Evolutionary conservation across 2,329 filamentous ascomycete genomes (phyloP).

Genomic region (Ophiostoma fasciatum): DNA sequence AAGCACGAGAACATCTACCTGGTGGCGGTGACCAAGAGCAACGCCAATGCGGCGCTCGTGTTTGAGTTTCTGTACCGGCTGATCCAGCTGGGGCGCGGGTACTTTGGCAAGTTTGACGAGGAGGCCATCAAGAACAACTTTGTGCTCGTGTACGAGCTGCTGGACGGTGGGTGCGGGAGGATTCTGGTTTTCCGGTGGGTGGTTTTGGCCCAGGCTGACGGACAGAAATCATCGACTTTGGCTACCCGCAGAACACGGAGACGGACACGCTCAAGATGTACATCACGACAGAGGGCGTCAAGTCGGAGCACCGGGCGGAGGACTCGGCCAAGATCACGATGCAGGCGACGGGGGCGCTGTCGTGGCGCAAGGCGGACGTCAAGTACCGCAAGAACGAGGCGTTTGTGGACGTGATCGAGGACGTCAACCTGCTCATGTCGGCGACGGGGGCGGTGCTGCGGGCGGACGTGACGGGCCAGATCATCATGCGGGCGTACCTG

Average conservation of each 20-base stretch:
- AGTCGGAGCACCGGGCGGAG: conserved; percentile 71
- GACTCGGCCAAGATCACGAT: conserved; percentile 98
- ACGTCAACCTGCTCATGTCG: conserved; percentile 98
- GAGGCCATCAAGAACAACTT: conserved; percentile 99
- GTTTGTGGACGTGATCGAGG: conserved; percentile 97
- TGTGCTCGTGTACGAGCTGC: conserved; percentile 90
- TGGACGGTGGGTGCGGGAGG: conserved; percentile 52
- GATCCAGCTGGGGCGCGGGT: conserved; percentile 78
- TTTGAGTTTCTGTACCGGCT: conserved; percentile 96
- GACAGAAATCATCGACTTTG: conserved; percentile 87
- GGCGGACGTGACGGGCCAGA: conserved; percentile 92
- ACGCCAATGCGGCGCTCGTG: conserved; percentile 93
- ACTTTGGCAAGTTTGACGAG: conserved; percentile 98
- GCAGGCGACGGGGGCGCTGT: conserved; percentile 94
- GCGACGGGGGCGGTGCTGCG: conserved; percentile 87
- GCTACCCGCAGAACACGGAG: conserved; percentile 97
- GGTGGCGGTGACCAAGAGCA: conserved; percentile 95
- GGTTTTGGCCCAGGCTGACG: too few relatives aligned
- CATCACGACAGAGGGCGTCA: conserved; percentile 97
- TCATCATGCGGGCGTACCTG: conserved; percentile 96
- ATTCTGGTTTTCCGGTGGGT: background rate
- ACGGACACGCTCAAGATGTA: conserved; percentile 99
- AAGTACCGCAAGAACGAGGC: conserved; percentile 99
- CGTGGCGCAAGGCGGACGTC: conserved; percentile 93
- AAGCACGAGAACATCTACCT: conserved; percentile 99